Percentiles rank a stretch among this genome's conserved stretches.
These are phyloP conservation scores for Salix brachista DNA, from an alignment of 345 rosid species.

Conservation along the genomic window DNA sequence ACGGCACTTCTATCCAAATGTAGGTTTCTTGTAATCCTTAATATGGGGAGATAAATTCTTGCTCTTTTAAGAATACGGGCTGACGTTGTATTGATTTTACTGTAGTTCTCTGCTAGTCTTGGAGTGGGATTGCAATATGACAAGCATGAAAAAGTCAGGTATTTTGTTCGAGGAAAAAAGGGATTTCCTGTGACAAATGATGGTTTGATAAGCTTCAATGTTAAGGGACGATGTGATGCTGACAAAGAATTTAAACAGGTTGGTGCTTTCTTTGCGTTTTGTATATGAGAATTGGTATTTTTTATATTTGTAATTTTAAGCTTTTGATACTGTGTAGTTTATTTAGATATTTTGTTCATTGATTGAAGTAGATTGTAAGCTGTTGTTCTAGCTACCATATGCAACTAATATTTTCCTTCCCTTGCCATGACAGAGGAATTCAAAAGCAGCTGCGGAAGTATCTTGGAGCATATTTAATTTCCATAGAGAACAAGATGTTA, in stretches of 20 bases:
- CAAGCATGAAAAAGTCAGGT: conserved; percentile 62
- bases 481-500: conserved; percentile 71
- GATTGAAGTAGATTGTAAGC: background rate
- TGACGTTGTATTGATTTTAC: background rate
- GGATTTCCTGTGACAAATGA: conserved; percentile 57
- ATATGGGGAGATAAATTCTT: background rate
- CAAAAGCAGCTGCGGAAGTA: conserved; percentile 80
- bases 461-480: conserved; percentile 67
- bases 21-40: conserved; percentile 22
- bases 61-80: background rate
- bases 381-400: background rate
- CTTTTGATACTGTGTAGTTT: background rate
- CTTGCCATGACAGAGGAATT: conserved; percentile 51
- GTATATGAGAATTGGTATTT: background rate
- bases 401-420: conserved; percentile 7
- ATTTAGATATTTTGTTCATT: background rate
- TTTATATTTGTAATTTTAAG: background rate
- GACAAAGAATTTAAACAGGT: conserved; percentile 81
- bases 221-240: conserved; percentile 66
- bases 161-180: conserved; percentile 63
- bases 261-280: background rate
- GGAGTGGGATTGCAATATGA: conserved; percentile 68
- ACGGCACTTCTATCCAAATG: conserved; percentile 63
- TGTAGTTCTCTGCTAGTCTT: conserved; percentile 58
- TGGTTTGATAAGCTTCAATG: conserved; percentile 48